phyloP scores from a whole-genome alignment of 192 early-diverging fungal genomes.

The Linnemannia zychae region DNA sequence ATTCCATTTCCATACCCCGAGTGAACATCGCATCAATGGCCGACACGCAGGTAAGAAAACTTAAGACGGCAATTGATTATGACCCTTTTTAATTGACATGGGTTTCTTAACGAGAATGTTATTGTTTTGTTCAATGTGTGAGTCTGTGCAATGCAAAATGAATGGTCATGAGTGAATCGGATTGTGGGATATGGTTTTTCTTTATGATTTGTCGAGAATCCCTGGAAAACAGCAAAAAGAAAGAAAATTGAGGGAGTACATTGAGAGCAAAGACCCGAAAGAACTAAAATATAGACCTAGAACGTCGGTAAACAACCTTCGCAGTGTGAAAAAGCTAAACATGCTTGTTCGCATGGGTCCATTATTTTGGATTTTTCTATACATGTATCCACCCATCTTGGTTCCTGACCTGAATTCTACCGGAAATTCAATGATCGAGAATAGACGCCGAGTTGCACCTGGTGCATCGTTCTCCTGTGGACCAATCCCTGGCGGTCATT shows the following conservation, averaged over 20 bases:
- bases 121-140: background rate
- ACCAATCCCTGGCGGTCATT: slow-evolving; percentile 55
- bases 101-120: background rate
- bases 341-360: no score
- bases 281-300: background rate
- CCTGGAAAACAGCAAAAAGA: background rate
- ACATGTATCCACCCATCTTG: background rate
- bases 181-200: background rate
- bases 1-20: slow-evolving; percentile 73
- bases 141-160: background rate
- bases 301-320: background rate
- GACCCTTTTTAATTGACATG: background rate
- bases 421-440: background rate
- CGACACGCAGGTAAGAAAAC: slow-evolving; percentile 9
- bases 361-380: background rate
- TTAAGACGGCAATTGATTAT: no score
- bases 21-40: slow-evolving; percentile 64
- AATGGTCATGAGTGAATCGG: background rate
- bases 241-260: background rate
- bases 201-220: background rate
- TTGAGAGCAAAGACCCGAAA: background rate
- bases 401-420: background rate
- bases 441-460: slow-evolving; percentile 59
- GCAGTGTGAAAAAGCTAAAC: no score
- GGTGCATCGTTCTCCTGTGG: slow-evolving; percentile 54